Percentiles rank a stretch among this genome's conserved stretches.
Evolutionary conservation across 176 grass and related monocot species (phyloP).

Genomic region (Aegilops bicornis): DNA sequence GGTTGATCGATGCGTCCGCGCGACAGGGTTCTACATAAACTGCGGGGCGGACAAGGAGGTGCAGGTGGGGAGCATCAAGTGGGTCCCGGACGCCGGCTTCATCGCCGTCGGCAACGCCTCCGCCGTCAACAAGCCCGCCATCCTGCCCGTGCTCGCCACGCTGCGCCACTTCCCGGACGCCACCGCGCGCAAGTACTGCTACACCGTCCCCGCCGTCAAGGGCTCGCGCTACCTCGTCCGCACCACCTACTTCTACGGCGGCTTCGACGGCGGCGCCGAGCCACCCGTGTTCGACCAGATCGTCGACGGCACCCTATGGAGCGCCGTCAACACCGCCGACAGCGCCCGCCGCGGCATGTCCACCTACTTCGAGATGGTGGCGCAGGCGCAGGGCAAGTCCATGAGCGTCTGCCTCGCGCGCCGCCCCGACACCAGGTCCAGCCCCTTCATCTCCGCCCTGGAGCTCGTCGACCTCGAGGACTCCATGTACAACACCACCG

Average conservation of each 20-base stretch:
- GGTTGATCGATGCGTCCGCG: neutral
- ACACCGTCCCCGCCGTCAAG: slow-evolving; percentile 57
- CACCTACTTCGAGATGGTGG: slow-evolving; percentile 85
- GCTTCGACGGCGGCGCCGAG: slow-evolving; percentile 68
- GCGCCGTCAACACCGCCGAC: slow-evolving; percentile 65
- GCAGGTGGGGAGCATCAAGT: slow-evolving; percentile 53
- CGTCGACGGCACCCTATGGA: slow-evolving; percentile 80
- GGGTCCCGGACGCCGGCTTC: slow-evolving; percentile 68
- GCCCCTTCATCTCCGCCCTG: slow-evolving; percentile 84
- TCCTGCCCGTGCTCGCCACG: slow-evolving; percentile 59
- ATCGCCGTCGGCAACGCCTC: slow-evolving; percentile 56
- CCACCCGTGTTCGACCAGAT: slow-evolving; percentile 94
- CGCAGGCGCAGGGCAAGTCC: slow-evolving; percentile 49
- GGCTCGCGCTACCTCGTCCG: slow-evolving; percentile 83
- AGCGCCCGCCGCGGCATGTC: slow-evolving; percentile 67
- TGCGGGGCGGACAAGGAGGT: slow-evolving; percentile 66
- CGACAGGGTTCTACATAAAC: slow-evolving; percentile 71
- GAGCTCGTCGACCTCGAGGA: slow-evolving; percentile 77
- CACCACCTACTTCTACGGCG: slow-evolving; percentile 90
- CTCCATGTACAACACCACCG: slow-evolving; percentile 76
- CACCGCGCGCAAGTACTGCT: slow-evolving; percentile 82
- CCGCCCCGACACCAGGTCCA: slow-evolving; percentile 53
- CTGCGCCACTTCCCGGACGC: slow-evolving; percentile 74
- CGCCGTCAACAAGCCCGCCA: slow-evolving; percentile 29
- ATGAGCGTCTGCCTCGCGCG: slow-evolving; percentile 79